Evolutionary conservation across 805 yeast species (phyloP).

Genomic region (Tetrapisispora fleetii): DNA sequence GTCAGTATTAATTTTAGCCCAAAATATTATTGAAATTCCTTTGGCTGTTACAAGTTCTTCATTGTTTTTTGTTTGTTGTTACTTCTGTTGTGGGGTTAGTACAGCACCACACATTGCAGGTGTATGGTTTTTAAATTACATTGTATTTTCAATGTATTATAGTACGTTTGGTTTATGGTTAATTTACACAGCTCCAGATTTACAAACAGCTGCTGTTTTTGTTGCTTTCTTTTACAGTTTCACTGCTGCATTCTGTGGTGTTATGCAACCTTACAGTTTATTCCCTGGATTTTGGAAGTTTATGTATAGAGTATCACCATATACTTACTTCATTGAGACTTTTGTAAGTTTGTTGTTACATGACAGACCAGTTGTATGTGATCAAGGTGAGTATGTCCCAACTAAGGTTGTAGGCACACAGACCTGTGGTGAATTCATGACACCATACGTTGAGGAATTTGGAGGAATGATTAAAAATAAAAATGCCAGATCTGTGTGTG

Average conservation of each 20-base stretch:
- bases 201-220: conserved; percentile 24
- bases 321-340: conserved; percentile 36
- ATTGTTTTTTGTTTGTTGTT: conserved; percentile 31
- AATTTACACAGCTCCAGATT: conserved; percentile 15
- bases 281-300: conserved; percentile 37
- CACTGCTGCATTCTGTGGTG: conserved; percentile 32
- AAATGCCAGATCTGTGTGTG: conserved; percentile 38
- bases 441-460: conserved; percentile 10
- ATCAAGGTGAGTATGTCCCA: conserved; percentile 17
- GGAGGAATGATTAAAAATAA: conserved; percentile 18
- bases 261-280: conserved; percentile 29
- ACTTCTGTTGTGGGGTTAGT: conserved; percentile 31
- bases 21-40: conserved; percentile 30
- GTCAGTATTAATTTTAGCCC: conserved; percentile 30
- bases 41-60: conserved; percentile 26
- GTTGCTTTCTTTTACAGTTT: conserved; percentile 20
- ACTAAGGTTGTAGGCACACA: conserved; percentile 29
- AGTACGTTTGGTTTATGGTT: conserved; percentile 32
- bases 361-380: conserved; percentile 35
- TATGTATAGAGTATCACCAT: conserved; percentile 34
- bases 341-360: conserved; percentile 42
- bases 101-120: conserved; percentile 27
- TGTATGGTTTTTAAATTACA: conserved; percentile 36
- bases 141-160: conserved; percentile 40
- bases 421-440: conserved; percentile 19